Base-by-base conservation (phyloP, 352 stramenopile species). In the Globisporangium nagaii region DNA sequence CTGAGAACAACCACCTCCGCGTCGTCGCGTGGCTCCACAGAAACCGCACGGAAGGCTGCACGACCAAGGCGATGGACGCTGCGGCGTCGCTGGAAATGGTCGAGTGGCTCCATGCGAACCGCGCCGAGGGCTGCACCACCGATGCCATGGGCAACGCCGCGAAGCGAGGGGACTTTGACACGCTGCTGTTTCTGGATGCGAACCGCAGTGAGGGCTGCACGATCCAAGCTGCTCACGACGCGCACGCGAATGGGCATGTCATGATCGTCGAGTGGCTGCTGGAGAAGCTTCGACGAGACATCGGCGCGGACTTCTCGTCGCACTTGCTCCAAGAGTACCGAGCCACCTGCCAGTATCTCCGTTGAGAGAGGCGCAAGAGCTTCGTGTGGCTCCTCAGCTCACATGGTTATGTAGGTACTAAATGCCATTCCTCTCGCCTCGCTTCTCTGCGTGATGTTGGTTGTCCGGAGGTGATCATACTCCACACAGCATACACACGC, bases 21-120 rank as follows among this genome's bases (percentile, higher is more conserved):
- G 48, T 61, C 3, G 43, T 65, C 15, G n/a, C 49, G 28, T 65
- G 51, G 58, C 53, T 65, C 17, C 43, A 62, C 43, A 17, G 19
- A 4, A 47, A 65, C 24, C 48, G 56, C 11, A 35, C 27, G 6
- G 56, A 63, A 17, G 56, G 52, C 15, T 63, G 56, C 36, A 47
- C 48, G 7, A 40, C 15, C 4, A 19, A 10, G 7, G 46, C 32
- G 13, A 41, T 53, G 46, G 34, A 53, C 46, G 19, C 28, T 12
- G 39, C 39, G 12, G 24, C 6, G 39, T 45, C 39, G 17, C 10
- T 45, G 9, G 39, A 45, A 20, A 45, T 30, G 22, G 10, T 30
- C 20, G 39, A 45, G 39, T 45, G 39, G 39, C 39, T 45, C 10
- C 39, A 30, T 28, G 39, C 11, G 39, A 30, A 45, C 39, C 22